Evolutionary conservation across 83 land plant genomes (phyloP).

Genomic region (Picea engelmannii): DNA sequence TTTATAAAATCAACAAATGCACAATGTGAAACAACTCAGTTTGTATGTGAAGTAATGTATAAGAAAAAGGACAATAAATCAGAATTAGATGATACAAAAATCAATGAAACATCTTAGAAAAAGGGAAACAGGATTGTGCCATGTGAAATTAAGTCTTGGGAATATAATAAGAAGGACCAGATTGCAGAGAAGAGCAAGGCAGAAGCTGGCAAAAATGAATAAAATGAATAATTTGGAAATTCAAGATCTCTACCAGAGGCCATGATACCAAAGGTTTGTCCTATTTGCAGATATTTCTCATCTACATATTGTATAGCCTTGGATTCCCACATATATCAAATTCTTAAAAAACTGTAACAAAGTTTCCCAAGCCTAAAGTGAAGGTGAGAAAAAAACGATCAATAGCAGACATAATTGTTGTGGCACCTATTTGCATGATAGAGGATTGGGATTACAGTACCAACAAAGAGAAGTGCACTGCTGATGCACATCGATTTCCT

Average conservation of each 20-base stretch:
- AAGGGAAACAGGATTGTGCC: slow-evolving; percentile 42
- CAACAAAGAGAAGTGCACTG: slow-evolving; percentile 42
- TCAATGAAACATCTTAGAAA: slow-evolving; percentile 21
- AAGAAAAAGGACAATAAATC: background rate
- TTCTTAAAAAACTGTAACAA: slow-evolving; percentile 28
- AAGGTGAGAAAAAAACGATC: slow-evolving; percentile 53
- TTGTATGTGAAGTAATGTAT: background rate
- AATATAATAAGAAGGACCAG: slow-evolving; percentile 1
- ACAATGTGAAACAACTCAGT: background rate
- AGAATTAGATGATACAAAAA: background rate
- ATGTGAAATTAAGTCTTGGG: slow-evolving; percentile 14
- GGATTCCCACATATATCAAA: slow-evolving; percentile 76
- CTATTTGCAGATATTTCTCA: slow-evolving; percentile 62
- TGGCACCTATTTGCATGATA: slow-evolving; percentile 40
- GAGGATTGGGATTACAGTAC: slow-evolving; percentile 64
- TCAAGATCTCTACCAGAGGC: slow-evolving; percentile 28
- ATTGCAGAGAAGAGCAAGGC: background rate
- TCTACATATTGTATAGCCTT: slow-evolving; percentile 65
- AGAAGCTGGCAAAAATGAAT: slow-evolving; percentile 16
- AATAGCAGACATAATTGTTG: slow-evolving; percentile 53
- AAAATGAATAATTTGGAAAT: slow-evolving; percentile 29
- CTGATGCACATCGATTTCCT: background rate
- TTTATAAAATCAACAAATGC: background rate
- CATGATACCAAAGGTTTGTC: slow-evolving; percentile 67
- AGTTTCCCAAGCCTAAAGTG: slow-evolving; percentile 34